Conservation (phyloP, 2,329 filamentous ascomycete genomes). For the Didymella lethalis region DNA sequence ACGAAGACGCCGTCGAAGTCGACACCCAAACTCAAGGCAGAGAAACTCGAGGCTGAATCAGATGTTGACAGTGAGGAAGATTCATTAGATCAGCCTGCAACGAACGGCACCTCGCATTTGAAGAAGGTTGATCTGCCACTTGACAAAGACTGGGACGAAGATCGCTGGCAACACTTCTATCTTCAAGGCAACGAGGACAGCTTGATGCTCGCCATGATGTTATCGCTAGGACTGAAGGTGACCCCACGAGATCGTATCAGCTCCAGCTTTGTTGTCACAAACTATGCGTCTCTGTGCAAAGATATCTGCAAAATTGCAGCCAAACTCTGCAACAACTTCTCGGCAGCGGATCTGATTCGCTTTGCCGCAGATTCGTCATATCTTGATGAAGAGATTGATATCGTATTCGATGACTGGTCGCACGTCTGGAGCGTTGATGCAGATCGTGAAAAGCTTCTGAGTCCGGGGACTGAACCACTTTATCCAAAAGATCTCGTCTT, state of each 20-base stretch:
- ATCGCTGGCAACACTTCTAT: neutral
- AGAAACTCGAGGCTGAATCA: neutral
- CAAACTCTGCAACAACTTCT: neutral
- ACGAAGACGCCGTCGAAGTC: neutral
- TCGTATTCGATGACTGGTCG: constrained; percentile 5
- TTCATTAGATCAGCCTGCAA: neutral
- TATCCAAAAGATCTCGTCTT: constrained; percentile 13
- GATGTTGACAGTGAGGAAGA: neutral
- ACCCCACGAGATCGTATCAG: neutral
- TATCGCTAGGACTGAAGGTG: constrained; percentile 9
- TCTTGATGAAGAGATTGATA: constrained; percentile 12
- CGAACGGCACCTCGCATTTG: neutral
- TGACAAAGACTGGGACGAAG: constrained; percentile 5
- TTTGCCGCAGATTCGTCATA: constrained; percentile 4
- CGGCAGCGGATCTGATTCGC: neutral
- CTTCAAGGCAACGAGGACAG: neutral
- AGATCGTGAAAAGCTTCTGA: constrained; percentile 9
- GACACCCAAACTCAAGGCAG: neutral
- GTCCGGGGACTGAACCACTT: neutral
- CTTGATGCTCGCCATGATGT: constrained; percentile 5
- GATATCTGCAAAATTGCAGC: constrained; percentile 1
- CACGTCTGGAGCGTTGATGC: constrained; percentile 11
- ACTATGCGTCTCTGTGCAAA: constrained; percentile 4
- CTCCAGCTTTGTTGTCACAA: neutral
- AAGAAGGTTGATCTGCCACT: neutral